Evolutionary conservation across 148 eudicot species (phyloP), one percentile per base, ranked within the genome.

Genomic region (Cornus kousa): DNA sequence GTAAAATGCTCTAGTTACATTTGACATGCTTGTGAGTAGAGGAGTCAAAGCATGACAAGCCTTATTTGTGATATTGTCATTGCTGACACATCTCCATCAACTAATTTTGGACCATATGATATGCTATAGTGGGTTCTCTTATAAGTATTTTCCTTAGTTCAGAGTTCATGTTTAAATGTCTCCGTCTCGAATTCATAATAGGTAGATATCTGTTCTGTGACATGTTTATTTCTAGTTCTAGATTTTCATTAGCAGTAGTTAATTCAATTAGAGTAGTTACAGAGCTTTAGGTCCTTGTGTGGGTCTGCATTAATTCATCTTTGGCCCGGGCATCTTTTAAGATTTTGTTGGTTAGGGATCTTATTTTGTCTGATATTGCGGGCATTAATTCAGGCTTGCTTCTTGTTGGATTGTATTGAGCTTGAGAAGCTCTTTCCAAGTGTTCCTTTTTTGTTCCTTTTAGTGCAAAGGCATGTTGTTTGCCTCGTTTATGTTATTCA

Each of bases 81-180:
- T 72, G 62, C 74, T 46, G 74, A 46, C 46, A 71, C 48, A 46
- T 43, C 23, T 70, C 43, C 74, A 43, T 43, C 32, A 32, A 23
- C 24, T 48, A 3, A 50, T 72, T 48, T 50, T 46, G 57, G 28
- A 48, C 13, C 24, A 40, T 46, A 43, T 53, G 14, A 5, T 62
- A 0, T n/a, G 24, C 20, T 13, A 19, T 17, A 62, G 3, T 62
- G 19, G 23, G 6, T 62, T 62, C 8, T 62, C 66, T 20, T 62
- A 5, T 4, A 62, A 19, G 66, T 17, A 20, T 62, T 53, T 62
- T 62, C 66, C 23, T 62, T 17, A 20, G 19, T n/a, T 24, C 20
- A n/a, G 6, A n/a, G 66, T 62, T 62, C 66, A 62, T 3, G 66
- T 62, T 57, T 11, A 53, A 62, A 20, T 3, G 8, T 62, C 66